Percentiles rank a stretch among this genome's conserved stretches.
phyloP scores from a whole-genome alignment of 306 rosid species.

The Fagus sylvatica region DNA sequence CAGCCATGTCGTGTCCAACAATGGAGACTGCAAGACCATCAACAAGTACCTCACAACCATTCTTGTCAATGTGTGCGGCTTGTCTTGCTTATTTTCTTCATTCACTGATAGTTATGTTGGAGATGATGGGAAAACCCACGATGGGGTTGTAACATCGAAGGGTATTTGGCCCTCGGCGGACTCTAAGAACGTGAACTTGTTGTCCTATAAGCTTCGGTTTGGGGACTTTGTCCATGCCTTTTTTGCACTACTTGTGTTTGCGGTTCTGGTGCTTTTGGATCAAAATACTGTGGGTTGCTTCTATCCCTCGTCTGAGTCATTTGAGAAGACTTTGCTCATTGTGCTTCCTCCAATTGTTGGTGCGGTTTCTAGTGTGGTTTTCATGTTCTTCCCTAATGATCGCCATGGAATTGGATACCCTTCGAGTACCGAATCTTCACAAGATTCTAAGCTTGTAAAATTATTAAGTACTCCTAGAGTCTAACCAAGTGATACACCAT shows the following conservation, averaged over 20 bases:
- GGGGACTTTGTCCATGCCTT: constrained; percentile 78
- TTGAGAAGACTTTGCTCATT: constrained; percentile 42
- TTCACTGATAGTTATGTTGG: constrained; percentile 82
- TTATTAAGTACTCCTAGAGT: too few relatives aligned
- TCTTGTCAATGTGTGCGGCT: constrained; percentile 22
- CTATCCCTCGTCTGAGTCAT: constrained; percentile 49
- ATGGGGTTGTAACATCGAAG: constrained; percentile 47
- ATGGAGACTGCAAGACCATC: constrained; percentile 53
- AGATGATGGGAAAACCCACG: constrained; percentile 51
- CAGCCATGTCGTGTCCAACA: constrained; percentile 64
- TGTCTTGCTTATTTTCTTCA: constrained; percentile 56
- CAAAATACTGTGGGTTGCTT: constrained; percentile 58
- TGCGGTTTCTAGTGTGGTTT: constrained; percentile 44
- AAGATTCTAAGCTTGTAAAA: constrained; percentile 13
- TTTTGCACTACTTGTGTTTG: constrained; percentile 54
- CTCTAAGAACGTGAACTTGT: constrained; percentile 35
- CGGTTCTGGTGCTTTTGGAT: constrained; percentile 44
- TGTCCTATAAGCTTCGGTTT: constrained; percentile 44
- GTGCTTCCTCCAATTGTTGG: constrained; percentile 72
- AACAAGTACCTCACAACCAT: constrained; percentile 50
- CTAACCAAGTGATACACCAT: too few relatives aligned
- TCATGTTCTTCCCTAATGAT: constrained; percentile 53
- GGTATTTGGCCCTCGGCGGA: constrained; percentile 74
- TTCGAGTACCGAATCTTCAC: constrained; percentile 19
- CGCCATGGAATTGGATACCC: constrained; percentile 93